Evolutionary conservation across 140 eudicot species (phyloP).

Genomic region (Bidens hawaiensis): DNA sequence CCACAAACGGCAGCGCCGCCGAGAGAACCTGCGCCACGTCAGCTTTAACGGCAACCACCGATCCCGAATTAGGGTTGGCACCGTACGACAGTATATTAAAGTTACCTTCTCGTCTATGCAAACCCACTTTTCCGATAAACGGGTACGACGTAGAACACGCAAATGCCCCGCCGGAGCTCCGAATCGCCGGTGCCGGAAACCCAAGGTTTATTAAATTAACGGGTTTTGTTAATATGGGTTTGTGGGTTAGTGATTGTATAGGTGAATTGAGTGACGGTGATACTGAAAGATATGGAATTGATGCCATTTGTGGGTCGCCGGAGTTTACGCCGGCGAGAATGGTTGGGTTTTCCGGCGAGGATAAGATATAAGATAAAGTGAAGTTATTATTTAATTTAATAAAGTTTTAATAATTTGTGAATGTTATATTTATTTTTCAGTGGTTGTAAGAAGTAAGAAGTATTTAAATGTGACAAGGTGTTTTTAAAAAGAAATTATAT

Average conservation of each 20-base stretch:
- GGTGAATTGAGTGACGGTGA: slow-evolving; percentile 19
- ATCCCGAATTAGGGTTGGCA: slow-evolving; percentile 25
- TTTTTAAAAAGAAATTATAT: too few species aligned
- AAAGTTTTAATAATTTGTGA: neutral
- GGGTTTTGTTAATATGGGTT: slow-evolving; percentile 11
- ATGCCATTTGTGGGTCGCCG: slow-evolving; percentile 23
- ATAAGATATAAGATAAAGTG: slow-evolving; percentile 29
- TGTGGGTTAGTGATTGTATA: slow-evolving; percentile 9
- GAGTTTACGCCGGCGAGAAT: slow-evolving; percentile 25
- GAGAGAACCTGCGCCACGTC: slow-evolving; percentile 71
- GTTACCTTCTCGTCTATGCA: slow-evolving; percentile 75
- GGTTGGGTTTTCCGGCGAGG: slow-evolving; percentile 4
- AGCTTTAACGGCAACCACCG: slow-evolving; percentile 31
- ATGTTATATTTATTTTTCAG: too few species aligned
- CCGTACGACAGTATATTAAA: slow-evolving; percentile 64
- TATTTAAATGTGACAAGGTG: too few species aligned
- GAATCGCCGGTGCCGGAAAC: slow-evolving; percentile 34
- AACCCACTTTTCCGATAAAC: slow-evolving; percentile 83
- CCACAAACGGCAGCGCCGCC: slow-evolving; percentile 92
- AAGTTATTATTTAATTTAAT: neutral
- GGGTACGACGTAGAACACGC: slow-evolving; percentile 77
- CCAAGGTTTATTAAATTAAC: slow-evolving; percentile 16
- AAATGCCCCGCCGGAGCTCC: slow-evolving; percentile 6
- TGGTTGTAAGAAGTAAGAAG: too few species aligned
- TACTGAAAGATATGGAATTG: slow-evolving; percentile 20